These are phyloP conservation scores for Venturia pyrina DNA, from an alignment of 2,329 filamentous ascomycete species.

Conservation along the genomic window DNA sequence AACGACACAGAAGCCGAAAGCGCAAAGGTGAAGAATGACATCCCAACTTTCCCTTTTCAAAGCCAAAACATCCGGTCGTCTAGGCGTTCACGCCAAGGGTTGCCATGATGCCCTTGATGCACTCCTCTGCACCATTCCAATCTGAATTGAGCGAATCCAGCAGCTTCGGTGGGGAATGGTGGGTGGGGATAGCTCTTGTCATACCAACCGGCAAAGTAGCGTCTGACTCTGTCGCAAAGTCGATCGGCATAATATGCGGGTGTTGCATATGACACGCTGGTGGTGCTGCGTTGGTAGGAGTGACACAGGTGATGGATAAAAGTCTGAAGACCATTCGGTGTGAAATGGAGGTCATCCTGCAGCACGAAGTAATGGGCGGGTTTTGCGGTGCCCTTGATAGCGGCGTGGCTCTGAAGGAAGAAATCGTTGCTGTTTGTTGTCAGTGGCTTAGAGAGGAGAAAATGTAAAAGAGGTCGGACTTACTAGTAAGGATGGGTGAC, in stretches of 20 bases:
- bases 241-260: conserved; percentile 31
- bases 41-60: too few relatives aligned
- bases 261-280: conserved; percentile 25
- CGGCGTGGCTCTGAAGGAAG: conserved; percentile 25
- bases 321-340: conserved; percentile 16
- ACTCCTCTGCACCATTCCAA: too few relatives aligned
- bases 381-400: conserved; percentile 22
- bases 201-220: neutral
- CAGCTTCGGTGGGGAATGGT: too few relatives aligned
- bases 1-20: too few relatives aligned
- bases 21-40: too few relatives aligned
- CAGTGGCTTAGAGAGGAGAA: neutral
- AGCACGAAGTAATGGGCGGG: conserved; percentile 26
- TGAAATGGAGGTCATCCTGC: conserved; percentile 19
- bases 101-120: too few relatives aligned
- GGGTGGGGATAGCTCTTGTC: too few relatives aligned
- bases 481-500: conserved; percentile 21
- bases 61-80: too few relatives aligned
- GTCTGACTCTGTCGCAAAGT: neutral
- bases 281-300: conserved; percentile 23
- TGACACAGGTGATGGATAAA: conserved; percentile 23
- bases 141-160: too few relatives aligned
- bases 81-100: too few relatives aligned
- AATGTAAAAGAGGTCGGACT: neutral
- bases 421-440: conserved; percentile 20